phyloP scores from a whole-genome alignment of 768 basidiomycete species.

The Lactarius vividus region DNA sequence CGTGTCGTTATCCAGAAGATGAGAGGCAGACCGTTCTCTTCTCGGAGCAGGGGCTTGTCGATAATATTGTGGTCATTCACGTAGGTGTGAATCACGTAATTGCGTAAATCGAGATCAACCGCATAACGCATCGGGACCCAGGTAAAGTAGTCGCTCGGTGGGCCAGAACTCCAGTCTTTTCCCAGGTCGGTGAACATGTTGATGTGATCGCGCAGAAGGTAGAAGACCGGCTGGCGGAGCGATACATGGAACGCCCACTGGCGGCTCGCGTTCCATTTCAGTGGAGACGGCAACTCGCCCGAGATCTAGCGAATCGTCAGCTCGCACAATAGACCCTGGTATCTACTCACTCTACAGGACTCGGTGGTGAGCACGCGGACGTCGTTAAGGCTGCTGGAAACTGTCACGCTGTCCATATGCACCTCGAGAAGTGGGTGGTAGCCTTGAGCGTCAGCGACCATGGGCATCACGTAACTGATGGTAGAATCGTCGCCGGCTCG shows the following conservation, averaged over 20 bases:
- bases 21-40: constrained; percentile 72
- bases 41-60: constrained; percentile 73
- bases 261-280: constrained; percentile 78
- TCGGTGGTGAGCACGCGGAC: constrained; percentile 74
- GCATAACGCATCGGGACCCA: constrained; percentile 83
- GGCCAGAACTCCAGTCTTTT: constrained; percentile 87
- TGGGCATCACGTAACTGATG: constrained; percentile 79
- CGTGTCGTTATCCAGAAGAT: background rate
- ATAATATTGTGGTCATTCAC: constrained; percentile 97
- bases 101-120: constrained; percentile 66
- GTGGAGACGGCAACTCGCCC: constrained; percentile 73
- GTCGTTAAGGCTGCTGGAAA: constrained; percentile 87
- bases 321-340: background rate
- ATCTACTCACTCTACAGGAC: constrained; percentile 63
- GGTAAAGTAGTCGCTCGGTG: constrained; percentile 72
- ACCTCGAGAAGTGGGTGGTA: constrained; percentile 80
- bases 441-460: constrained; percentile 69
- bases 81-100: constrained; percentile 77
- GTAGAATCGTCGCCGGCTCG: constrained; percentile 79
- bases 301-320: constrained; percentile 46
- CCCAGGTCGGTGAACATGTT: constrained; percentile 93
- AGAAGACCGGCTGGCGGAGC: constrained; percentile 69
- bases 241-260: constrained; percentile 77
- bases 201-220: constrained; percentile 87
- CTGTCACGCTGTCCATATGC: constrained; percentile 72